Base-by-base conservation (phyloP, 2,329 filamentous ascomycete genomes). In the Venturiaceae sp. region DNA sequence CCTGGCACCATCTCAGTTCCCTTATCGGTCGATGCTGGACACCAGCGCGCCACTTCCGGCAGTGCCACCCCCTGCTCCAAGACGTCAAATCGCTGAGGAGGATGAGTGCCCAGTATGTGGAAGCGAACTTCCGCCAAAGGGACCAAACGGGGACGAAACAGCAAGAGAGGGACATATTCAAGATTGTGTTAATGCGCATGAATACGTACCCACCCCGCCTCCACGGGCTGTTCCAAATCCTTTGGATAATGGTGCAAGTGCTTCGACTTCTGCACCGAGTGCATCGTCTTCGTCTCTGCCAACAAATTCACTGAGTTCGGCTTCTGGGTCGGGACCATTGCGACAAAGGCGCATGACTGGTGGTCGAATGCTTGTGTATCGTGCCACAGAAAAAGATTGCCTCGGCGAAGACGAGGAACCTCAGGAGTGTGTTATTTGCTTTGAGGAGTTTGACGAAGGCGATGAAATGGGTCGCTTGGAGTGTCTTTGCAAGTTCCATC, bases 51-150 rank as follows among this genome's bases (percentile, higher is more conserved):
- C 55, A n/a, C 36, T 57, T 26, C 21, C 30, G 7, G 13, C 36
- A 23, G 30, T 41, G 9, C 44, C 23, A 16, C 30, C 47, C 9
- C 33, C 41, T 16, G 16, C 57, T 33, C 34, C 55, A 9, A n/a
- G 66, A 13, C 63, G 67, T 5, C 60, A 69, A 60, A 68, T 77
- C 13, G 64, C 69, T 1, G 88, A 92, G 68, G 88, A 91, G 66
- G 88, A 92, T 67, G 86, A 90, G 65, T 92, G 88, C 62, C 88
- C 88, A 0, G 81, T 92, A 47, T 92, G 88, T 65, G 87, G 88
- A 66, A 73, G 77, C 37, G 86, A 90, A 70, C 77, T 91, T 3
- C 87, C 88, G 0, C 79, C 82, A 1, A 71, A 68, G 57, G 69
- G 66, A 4, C 64, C 66, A 1, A 62, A 69, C 26, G 70, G 69